Percentiles rank a stretch among this genome's conserved stretches.
phyloP scores from a whole-genome alignment of 352 stramenopile species.

The Phytopythium aichiense region DNA sequence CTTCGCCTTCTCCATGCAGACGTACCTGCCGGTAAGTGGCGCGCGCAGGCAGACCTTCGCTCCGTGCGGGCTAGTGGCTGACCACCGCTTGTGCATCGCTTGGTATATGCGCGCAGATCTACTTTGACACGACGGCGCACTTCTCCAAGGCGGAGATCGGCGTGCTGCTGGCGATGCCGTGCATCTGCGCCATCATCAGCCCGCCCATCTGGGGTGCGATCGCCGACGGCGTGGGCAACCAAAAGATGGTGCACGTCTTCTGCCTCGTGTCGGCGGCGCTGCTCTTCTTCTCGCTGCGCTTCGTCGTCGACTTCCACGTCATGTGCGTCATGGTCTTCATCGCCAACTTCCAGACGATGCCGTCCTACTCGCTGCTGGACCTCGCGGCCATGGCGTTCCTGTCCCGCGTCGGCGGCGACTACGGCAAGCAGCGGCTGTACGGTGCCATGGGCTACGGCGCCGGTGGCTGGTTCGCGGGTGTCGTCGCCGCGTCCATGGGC shows the following conservation, averaged over 20 bases:
- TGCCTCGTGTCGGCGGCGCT: slow-evolving; percentile 38
- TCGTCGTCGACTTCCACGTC: slow-evolving; percentile 34
- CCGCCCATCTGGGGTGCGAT: slow-evolving; percentile 37
- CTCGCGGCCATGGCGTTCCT: slow-evolving; percentile 35
- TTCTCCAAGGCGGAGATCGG: slow-evolving; percentile 57
- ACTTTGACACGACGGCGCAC: slow-evolving; percentile 47
- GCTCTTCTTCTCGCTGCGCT: slow-evolving; percentile 43
- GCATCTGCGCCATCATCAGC: slow-evolving; percentile 37
- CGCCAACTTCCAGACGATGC: slow-evolving; percentile 42
- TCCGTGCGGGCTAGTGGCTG: not conserved
- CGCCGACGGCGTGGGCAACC: slow-evolving; percentile 35
- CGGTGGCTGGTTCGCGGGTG: slow-evolving; percentile 37
- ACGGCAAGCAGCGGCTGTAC: slow-evolving; percentile 47
- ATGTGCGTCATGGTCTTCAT: slow-evolving; percentile 43
- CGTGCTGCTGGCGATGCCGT: slow-evolving; percentile 35
- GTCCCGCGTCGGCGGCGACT: slow-evolving; percentile 32
- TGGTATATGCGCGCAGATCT: slow-evolving; percentile 29
- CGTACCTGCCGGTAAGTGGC: slow-evolving; percentile 44
- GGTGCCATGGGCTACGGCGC: slow-evolving; percentile 38
- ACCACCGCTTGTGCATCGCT: not conserved
- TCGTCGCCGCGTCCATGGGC: slow-evolving; percentile 30
- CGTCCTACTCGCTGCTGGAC: slow-evolving; percentile 38
- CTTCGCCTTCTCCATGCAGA: slow-evolving; percentile 63
- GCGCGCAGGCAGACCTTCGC: too few species aligned
- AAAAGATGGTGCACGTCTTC: slow-evolving; percentile 35